A percentile compares a stretch with the other conserved stretches of the same genome.
These are phyloP conservation scores for Ballota nigra DNA, from an alignment of 257 asterid species.

Conservation along the genomic window DNA sequence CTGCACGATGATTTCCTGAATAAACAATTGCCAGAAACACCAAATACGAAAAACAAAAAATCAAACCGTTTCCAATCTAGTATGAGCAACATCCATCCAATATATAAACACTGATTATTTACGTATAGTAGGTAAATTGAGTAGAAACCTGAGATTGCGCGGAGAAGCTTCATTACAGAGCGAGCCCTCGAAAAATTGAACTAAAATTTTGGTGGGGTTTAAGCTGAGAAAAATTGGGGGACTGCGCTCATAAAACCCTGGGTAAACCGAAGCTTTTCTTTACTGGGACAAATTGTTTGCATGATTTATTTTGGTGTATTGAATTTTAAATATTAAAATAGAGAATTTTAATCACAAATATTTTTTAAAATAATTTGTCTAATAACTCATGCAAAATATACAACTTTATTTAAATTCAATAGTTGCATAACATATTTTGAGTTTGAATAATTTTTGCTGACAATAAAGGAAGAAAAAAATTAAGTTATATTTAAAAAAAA, in stretches of 20 bases:
- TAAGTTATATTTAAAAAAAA: too few relatives aligned
- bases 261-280: background rate
- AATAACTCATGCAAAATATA: too few relatives aligned
- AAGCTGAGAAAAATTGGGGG: background rate
- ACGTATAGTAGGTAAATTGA: background rate
- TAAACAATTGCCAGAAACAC: background rate
- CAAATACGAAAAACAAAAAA: background rate
- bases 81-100: background rate
- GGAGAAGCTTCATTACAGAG: slow-evolving; percentile 55
- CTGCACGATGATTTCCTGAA: slow-evolving; percentile 50
- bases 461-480: too few relatives aligned
- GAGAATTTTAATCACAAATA: too few relatives aligned
- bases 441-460: too few relatives aligned
- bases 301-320: too few relatives aligned
- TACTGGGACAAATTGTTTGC: background rate
- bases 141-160: slow-evolving; percentile 46
- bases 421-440: too few relatives aligned
- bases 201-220: slow-evolving; percentile 17
- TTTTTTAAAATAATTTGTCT: too few relatives aligned
- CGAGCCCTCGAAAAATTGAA: slow-evolving; percentile 7
- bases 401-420: too few relatives aligned
- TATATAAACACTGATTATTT: background rate
- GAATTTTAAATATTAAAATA: too few relatives aligned
- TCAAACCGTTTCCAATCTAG: background rate
- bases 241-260: slow-evolving; percentile 39